Evolutionary conservation across 1,284 basidiomycete genomes (phyloP).

Genomic region (Irpex sp.): DNA sequence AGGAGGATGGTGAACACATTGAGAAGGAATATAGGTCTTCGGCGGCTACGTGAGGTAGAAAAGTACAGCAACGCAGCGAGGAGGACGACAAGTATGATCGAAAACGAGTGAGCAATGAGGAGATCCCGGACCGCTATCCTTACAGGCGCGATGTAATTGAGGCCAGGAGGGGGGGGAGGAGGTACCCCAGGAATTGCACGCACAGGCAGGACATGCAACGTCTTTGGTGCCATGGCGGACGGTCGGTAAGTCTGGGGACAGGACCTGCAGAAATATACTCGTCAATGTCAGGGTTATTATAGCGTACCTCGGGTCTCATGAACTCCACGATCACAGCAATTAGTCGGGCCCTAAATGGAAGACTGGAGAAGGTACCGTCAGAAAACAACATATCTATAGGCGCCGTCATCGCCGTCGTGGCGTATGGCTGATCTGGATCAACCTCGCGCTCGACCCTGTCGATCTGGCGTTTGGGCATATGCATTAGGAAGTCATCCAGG

Average conservation of each 20-base stretch:
- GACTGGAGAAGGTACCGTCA: background rate
- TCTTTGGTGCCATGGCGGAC: slow-evolving; percentile 1
- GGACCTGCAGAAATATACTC: background rate
- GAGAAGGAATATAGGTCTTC: background rate
- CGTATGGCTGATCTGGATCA: background rate
- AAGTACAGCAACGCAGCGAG: background rate
- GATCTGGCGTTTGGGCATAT: background rate
- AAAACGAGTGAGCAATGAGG: background rate
- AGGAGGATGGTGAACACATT: background rate
- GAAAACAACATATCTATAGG: background rate
- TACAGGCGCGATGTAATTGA: slow-evolving; percentile 12
- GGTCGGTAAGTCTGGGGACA: background rate
- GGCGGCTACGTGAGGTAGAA: background rate
- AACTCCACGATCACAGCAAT: background rate
- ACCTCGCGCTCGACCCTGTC: background rate
- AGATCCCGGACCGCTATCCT: slow-evolving; percentile 8
- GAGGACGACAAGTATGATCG: background rate
- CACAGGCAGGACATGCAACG: background rate
- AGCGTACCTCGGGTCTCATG: background rate
- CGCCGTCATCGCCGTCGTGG: background rate
- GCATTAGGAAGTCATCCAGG: background rate
- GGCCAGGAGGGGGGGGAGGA: slow-evolving; percentile 12
- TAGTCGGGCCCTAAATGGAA: background rate
- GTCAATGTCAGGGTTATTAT: background rate
- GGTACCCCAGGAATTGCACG: background rate